Evolutionary conservation across 805 yeast species (phyloP), one percentile per base, ranked within the genome.

Genomic region (Yamadazyma kitorensis): DNA sequence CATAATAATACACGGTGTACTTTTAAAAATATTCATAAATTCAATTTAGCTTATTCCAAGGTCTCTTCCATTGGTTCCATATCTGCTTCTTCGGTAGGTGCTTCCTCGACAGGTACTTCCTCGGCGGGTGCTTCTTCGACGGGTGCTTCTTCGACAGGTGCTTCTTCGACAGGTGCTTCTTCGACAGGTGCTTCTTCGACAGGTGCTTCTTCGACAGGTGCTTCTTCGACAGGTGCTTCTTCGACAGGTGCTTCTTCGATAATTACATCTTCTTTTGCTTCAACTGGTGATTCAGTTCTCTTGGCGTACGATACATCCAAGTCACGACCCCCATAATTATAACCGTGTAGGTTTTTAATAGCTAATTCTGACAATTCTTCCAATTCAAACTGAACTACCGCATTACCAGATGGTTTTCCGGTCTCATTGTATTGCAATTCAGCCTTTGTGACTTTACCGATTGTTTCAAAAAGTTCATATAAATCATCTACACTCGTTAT

Each of bases 401-500:
- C 97, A 44, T 71, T 64, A 19, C 97, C 98, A 2, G 82, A 69
- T 12, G 95, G 78, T 51, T 80, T 73, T 24, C 91, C 91, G 40
- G 49, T 51, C 3, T 27, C 12, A 21, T 19, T 33, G 49, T 58
- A 74, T 55, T 80, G 86, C 41, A 91, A 70, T 56, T 86, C 95
- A 14, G 96, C 96, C 27, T 72, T 72, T 25, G 60, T 66, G 12
- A 91, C 86, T 31, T 74, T 64, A 15, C 96, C 95, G 35, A 88
- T 76, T 23, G 91, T 82, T 55, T 82, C 91, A 55, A 89, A 89
- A 39, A 91, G 71, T 46, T 89, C 96, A 44, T 70, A 76, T 45
- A 91, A 72, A 59, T 91, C 97, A 38, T 82, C 80, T 45, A 81
- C 80, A 20, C 87, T 77, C n/a, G 97, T 89, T 33, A 88, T 82